A percentile compares a stretch with the other conserved stretches of the same genome.
These are phyloP conservation scores for Phytophthora rubi DNA, from an alignment of 352 stramenopile genomes.

Conservation along the genomic window DNA sequence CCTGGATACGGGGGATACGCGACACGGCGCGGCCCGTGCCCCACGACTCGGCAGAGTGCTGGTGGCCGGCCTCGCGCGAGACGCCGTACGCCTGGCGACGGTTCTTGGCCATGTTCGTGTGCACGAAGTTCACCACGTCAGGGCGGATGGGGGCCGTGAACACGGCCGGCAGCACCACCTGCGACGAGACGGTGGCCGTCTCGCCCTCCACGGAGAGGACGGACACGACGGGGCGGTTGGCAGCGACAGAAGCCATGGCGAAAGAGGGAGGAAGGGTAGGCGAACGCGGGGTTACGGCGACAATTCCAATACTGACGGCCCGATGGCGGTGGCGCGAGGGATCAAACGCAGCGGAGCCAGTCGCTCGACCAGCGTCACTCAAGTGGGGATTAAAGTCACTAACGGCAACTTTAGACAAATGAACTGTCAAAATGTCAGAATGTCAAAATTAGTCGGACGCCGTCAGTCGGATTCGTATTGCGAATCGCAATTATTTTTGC, in stretches of 20 bases:
- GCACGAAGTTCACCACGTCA: conserved; percentile 99
- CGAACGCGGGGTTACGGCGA: conserved; percentile 59
- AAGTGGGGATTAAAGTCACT: background rate
- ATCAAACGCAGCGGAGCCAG: conserved; percentile 18
- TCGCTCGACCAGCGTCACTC: background rate
- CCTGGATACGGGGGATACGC: conserved; percentile 99
- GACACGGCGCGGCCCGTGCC: conserved; percentile 98
- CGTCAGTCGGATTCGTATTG: too few relatives aligned
- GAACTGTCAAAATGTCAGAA: too few relatives aligned
- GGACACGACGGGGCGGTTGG: conserved; percentile 95
- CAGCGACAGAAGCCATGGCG: conserved; percentile 86
- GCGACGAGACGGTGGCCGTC: conserved; percentile 81
- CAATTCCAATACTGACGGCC: conserved; percentile 63
- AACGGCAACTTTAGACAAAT: background rate
- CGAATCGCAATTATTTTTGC: too few relatives aligned
- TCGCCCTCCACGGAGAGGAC: conserved; percentile 92
- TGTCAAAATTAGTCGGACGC: too few relatives aligned
- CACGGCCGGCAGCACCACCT: conserved; percentile 94
- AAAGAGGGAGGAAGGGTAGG: conserved; percentile 56
- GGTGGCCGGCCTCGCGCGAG: conserved; percentile 95
- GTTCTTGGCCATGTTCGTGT: conserved; percentile 99
- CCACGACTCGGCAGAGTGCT: conserved; percentile 98
- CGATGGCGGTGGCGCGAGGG: too few relatives aligned
- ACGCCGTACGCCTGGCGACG: conserved; percentile 98
- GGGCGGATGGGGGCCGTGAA: conserved; percentile 98